Evolutionary conservation across 768 basidiomycete species (phyloP).

Genomic region (Pulveroboletus sp.): DNA sequence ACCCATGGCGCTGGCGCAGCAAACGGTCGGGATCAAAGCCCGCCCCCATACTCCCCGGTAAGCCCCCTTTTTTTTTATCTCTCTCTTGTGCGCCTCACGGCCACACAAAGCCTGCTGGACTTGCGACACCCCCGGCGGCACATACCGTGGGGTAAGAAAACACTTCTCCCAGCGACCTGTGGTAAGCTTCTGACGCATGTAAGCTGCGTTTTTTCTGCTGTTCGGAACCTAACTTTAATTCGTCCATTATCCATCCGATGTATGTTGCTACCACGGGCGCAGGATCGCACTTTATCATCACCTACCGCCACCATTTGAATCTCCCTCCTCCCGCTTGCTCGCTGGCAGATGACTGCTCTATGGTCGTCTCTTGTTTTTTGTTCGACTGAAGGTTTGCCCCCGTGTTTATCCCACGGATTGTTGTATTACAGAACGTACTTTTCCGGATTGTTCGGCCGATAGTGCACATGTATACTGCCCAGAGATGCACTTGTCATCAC

Average conservation of each 20-base stretch:
- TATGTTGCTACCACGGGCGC: not conserved
- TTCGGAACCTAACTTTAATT: slow-evolving; percentile 1
- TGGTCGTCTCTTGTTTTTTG: not conserved
- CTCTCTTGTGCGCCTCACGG: not conserved
- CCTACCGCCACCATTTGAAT: not conserved
- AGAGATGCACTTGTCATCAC: not conserved
- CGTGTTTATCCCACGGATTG: not conserved
- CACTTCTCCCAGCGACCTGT: not conserved
- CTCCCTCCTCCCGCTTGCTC: not conserved
- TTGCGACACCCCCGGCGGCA: slow-evolving; percentile 1
- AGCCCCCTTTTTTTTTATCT: not conserved
- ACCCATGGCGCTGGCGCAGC: not conserved
- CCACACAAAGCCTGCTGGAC: slow-evolving; percentile 1
- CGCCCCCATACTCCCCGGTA: slow-evolving; percentile 26
- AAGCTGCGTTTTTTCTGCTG: not conserved
- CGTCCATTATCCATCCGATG: not conserved
- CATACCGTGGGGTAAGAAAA: slow-evolving; percentile 2
- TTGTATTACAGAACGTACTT: not conserved
- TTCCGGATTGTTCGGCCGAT: not conserved
- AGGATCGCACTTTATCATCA: slow-evolving; percentile 10
- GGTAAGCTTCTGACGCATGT: not conserved
- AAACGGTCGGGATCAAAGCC: slow-evolving; percentile 8
- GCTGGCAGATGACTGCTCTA: not conserved
- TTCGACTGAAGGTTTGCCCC: not conserved
- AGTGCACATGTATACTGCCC: not conserved